Base-by-base conservation (phyloP, 2,329 filamentous ascomycete species). In the Colletotrichum sp. region DNA sequence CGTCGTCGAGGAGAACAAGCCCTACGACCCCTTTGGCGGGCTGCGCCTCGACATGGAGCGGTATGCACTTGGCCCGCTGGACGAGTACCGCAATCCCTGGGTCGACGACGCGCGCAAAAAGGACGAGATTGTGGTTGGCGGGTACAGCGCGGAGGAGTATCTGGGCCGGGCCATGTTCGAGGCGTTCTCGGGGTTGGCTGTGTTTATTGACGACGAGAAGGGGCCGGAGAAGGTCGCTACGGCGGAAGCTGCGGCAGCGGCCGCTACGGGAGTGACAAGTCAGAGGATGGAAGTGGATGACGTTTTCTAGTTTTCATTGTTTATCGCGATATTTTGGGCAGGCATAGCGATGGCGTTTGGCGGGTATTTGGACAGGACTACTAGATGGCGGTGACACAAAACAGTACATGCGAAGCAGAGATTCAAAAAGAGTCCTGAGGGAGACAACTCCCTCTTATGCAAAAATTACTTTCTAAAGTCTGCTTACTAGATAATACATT, bases 21-120 rank as follows among this genome's bases (percentile, higher is more conserved):
- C 95, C 0, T 98, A 98, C 85, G 96, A 98, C 86, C 94, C 96
- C 0, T 98, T 97, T 82, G 95, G 92, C 52, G 97, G 95, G 1
- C 86, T 96, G 77, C 86, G 90, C 63, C 90, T 96, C 68, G 88
- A 89, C 28, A 91, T 92, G 26, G 89, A 93, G 79, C 93, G 96
- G 80, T 96, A 95, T 81, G 87, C 90, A 12, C 81, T 98, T 32
- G 78, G 81, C 0, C 68, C 81, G 1, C 91, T 93, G 78, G 89
- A 91, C 66, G 87, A 89, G 57, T 98, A 98, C 84, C 91, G 93
- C 57, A 95, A 95, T 82, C 91, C 93, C 63, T 95, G 93, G 89
- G 87, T 98, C 69, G 92, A 94, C 60, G 88, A 88, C 28, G 90
- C 93, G 36, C 91, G 93, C 72, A 90, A 91, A 55, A 93, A 96